Evolutionary conservation across 345 rosid species (phyloP).

Genomic region (Euphorbia tirucalli): DNA sequence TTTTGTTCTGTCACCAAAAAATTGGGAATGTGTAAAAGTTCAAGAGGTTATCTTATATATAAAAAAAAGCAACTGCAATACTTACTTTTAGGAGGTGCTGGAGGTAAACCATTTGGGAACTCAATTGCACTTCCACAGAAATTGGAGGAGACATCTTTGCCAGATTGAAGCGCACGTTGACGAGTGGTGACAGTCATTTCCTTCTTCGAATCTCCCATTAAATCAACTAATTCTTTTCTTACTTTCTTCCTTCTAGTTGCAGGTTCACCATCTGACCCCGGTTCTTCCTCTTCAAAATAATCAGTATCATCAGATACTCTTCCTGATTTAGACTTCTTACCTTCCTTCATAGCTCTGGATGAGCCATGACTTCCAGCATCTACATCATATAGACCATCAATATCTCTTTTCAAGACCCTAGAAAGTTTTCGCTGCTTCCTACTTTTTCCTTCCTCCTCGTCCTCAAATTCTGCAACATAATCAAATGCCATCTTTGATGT

Average conservation of each 20-base stretch:
- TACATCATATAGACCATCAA: slow-evolving; percentile 36
- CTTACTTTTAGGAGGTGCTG: slow-evolving; percentile 32
- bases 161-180: slow-evolving; percentile 31
- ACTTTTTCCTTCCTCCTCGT: slow-evolving; percentile 25
- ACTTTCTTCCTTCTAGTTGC: slow-evolving; percentile 20
- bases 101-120: slow-evolving; percentile 33
- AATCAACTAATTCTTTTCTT: slow-evolving; percentile 26
- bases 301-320: slow-evolving; percentile 25
- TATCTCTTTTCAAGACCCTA: slow-evolving; percentile 37
- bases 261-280: slow-evolving; percentile 27
- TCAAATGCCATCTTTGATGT: slow-evolving; percentile 21
- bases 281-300: slow-evolving; percentile 39
- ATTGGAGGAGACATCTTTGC: slow-evolving; percentile 22
- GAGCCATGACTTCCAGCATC: slow-evolving; percentile 14
- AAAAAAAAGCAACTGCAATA: neutral
- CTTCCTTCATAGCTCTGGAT: too few species aligned
- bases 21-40: neutral
- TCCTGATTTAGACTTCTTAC: slow-evolving; percentile 26
- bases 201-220: slow-evolving; percentile 23
- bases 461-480: slow-evolving; percentile 30
- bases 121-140: slow-evolving; percentile 20
- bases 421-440: slow-evolving; percentile 27
- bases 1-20: slow-evolving; percentile 24
- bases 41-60: neutral
- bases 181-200: slow-evolving; percentile 27